A percentile compares a stretch with the other conserved stretches of the same genome.
Conservation (phyloP, 2,329 filamentous ascomycete genomes). For the Tolypocladium amazonense region DNA sequence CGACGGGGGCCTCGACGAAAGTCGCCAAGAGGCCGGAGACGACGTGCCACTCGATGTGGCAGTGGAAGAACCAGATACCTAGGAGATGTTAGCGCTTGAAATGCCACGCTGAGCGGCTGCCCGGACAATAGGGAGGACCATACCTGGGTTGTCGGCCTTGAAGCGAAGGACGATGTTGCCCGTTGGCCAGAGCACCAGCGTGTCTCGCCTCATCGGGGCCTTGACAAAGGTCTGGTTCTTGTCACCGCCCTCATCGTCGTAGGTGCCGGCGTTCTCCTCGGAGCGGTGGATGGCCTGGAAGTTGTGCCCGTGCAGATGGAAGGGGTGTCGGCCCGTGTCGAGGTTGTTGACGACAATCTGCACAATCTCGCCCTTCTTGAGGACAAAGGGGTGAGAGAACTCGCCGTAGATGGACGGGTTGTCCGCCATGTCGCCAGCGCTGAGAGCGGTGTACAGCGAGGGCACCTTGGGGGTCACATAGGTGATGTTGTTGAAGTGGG, state of each 20-base stretch:
- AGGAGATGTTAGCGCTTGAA: neutral
- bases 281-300: conserved; percentile 60
- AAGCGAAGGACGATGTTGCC: conserved; percentile 63
- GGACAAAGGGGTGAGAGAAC: conserved; percentile 55
- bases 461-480: conserved; percentile 69
- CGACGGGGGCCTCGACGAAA: conserved; percentile 51
- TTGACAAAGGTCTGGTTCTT: conserved; percentile 34
- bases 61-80: conserved; percentile 64
- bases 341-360: conserved; percentile 70
- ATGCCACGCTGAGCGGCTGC: neutral
- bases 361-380: conserved; percentile 57
- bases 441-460: conserved; percentile 65
- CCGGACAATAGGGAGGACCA: conserved; percentile 10
- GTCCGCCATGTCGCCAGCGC: conserved; percentile 45
- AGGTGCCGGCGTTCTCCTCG: conserved; percentile 45
- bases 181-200: conserved; percentile 50
- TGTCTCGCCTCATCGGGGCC: conserved; percentile 58
- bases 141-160: conserved; percentile 54
- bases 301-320: conserved; percentile 68
- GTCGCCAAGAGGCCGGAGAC: conserved; percentile 55
- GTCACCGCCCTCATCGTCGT: conserved; percentile 33
- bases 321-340: conserved; percentile 61
- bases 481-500: conserved; percentile 68
- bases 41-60: conserved; percentile 73
- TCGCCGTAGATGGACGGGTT: conserved; percentile 55